These are phyloP conservation scores for Alternaria hordeiaustralica DNA, from an alignment of 2,329 filamentous ascomycete genomes.

Conservation along the genomic window DNA sequence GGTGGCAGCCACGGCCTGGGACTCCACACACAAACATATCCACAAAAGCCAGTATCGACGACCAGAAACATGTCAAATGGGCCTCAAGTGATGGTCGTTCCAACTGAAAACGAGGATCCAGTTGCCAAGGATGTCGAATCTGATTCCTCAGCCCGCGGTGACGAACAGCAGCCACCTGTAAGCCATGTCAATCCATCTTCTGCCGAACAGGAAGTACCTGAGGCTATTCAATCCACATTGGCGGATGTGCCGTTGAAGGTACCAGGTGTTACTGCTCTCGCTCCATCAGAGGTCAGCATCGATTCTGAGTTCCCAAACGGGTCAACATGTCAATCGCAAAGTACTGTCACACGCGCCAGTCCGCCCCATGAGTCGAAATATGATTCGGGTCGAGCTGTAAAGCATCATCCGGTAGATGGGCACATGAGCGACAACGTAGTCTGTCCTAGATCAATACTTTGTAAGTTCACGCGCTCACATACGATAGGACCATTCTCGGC, in stretches of 20 bases:
- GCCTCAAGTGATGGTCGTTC: background rate
- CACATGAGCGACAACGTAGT: slow-evolving; percentile 7
- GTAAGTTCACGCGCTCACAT: slow-evolving; percentile 10
- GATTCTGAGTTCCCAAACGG: background rate
- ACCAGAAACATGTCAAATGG: background rate
- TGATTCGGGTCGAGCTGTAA: background rate
- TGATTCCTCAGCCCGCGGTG: background rate
- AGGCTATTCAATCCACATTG: background rate
- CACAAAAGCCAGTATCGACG: background rate
- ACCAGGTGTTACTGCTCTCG: background rate
- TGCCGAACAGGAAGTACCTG: background rate
- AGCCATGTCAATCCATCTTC: background rate
- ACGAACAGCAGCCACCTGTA: background rate
- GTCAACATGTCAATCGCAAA: background rate
- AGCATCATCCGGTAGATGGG: background rate
- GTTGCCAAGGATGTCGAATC: background rate
- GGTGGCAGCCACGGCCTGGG: background rate
- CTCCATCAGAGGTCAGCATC: background rate
- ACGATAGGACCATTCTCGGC: background rate
- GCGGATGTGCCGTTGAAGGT: background rate
- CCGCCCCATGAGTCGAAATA: background rate
- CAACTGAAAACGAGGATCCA: background rate
- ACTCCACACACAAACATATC: background rate
- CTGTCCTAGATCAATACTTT: slow-evolving; percentile 9
- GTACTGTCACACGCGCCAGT: background rate